Evolutionary conservation across 345 rosid species (phyloP).

Genomic region (Pseudoturritis turrita): DNA sequence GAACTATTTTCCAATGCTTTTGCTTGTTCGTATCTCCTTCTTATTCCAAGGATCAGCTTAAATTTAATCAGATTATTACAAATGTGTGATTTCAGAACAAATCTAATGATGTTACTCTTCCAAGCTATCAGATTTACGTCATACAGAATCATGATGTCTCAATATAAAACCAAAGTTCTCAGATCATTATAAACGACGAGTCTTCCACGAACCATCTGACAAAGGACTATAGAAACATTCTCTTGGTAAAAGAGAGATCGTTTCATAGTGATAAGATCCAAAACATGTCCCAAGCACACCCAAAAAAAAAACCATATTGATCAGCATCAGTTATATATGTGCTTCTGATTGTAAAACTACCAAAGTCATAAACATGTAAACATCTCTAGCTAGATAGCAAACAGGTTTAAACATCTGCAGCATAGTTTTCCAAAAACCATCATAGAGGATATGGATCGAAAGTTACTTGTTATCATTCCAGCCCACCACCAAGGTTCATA

Average conservation of each 20-base stretch:
- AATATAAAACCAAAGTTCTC: neutral
- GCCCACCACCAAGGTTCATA: conserved; percentile 88
- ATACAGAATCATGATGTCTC: neutral
- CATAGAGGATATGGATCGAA: neutral
- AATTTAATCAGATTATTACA: too few species aligned
- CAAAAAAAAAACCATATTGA: neutral
- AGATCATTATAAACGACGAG: neutral
- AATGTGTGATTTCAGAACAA: neutral
- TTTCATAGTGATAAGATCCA: neutral
- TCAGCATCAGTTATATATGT: neutral
- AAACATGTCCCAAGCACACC: neutral
- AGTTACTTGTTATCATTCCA: conserved; percentile 80
- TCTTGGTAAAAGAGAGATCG: neutral
- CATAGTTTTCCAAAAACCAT: neutral
- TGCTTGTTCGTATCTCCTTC: neutral
- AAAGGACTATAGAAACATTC: neutral
- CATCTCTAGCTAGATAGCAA: neutral
- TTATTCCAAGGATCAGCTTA: neutral
- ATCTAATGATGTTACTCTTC: neutral
- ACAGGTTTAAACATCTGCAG: neutral
- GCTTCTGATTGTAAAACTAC: neutral
- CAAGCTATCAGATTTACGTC: neutral
- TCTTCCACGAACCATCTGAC: neutral
- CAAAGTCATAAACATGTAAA: neutral
- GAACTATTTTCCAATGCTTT: neutral